These are phyloP conservation scores for Ceriops zippeliana DNA, from an alignment of 345 rosid genomes.

Conservation along the genomic window DNA sequence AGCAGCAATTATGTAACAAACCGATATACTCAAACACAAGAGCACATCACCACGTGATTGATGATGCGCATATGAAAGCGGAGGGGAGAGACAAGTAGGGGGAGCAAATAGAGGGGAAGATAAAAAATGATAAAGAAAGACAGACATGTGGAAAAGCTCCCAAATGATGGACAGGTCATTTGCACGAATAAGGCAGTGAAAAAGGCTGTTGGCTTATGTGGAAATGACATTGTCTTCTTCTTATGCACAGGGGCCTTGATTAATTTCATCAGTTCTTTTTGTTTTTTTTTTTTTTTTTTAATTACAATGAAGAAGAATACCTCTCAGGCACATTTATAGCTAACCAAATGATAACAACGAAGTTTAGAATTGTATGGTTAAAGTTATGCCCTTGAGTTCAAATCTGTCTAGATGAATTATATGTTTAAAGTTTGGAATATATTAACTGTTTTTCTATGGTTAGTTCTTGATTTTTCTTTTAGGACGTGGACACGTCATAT, in stretches of 20 bases:
- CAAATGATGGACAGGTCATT: conserved; percentile 60
- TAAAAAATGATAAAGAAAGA: conserved; percentile 6
- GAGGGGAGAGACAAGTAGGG: not conserved
- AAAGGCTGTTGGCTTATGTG: conserved; percentile 42
- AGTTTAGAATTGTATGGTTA: too few species aligned
- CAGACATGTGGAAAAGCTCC: conserved; percentile 14
- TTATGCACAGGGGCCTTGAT: not conserved
- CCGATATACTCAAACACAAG: not conserved
- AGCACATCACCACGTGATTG: not conserved
- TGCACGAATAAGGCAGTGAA: conserved; percentile 30
- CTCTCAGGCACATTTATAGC: too few species aligned
- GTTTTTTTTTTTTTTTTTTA: too few species aligned
- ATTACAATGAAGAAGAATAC: too few species aligned
- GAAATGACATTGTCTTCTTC: conserved; percentile 51
- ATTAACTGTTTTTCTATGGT: too few species aligned
- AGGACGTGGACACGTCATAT: too few species aligned
- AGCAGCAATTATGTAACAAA: conserved; percentile 26
- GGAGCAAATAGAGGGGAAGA: not conserved
- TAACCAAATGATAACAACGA: too few species aligned
- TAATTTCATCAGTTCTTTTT: too few species aligned
- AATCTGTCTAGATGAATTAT: too few species aligned
- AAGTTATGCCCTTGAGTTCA: too few species aligned
- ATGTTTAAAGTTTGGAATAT: too few species aligned
- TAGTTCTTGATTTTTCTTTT: too few species aligned
- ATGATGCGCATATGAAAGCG: not conserved